Percentiles rank a stretch among this genome's conserved stretches.
Conservation (phyloP, 805 yeast species). For the Candida germanica region DNA sequence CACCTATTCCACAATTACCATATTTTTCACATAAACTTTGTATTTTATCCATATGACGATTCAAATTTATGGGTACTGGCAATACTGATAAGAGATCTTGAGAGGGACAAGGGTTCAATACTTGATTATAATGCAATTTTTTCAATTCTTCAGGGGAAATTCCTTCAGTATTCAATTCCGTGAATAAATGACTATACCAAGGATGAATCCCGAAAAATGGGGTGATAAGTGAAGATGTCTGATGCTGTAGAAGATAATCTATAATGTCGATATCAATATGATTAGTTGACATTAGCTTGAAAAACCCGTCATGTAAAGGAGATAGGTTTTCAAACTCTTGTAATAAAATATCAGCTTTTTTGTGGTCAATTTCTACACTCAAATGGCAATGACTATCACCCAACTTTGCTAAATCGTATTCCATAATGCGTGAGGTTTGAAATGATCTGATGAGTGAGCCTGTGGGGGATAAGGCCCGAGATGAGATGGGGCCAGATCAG, state of each 20-base stretch:
- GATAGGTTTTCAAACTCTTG: constrained; percentile 6
- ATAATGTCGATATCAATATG: constrained; percentile 30
- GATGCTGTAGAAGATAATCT: constrained; percentile 11
- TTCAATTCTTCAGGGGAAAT: constrained; percentile 26
- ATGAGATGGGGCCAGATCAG: no score
- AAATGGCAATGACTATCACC: constrained; percentile 39
- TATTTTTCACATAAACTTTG: background rate
- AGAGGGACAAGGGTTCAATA: constrained; percentile 44
- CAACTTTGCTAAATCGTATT: background rate
- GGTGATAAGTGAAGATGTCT: constrained; percentile 17
- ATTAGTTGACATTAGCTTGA: constrained; percentile 41
- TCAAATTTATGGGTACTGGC: constrained; percentile 59
- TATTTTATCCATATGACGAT: constrained; percentile 30
- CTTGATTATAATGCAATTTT: constrained; percentile 51
- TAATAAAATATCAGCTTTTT: constrained; percentile 11
- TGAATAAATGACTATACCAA: constrained; percentile 76
- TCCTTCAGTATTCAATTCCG: constrained; percentile 16
- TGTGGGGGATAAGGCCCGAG: no score
- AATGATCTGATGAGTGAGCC: no score
- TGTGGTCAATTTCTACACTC: constrained; percentile 12
- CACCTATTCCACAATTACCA: constrained; percentile 61
- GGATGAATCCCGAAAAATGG: constrained; percentile 83
- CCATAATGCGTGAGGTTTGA: no score
- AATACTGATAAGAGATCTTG: constrained; percentile 41
- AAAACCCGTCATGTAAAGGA: constrained; percentile 9